Evolutionary conservation across 257 asterid genomes (phyloP).

Genomic region (Oldenlandia corymbosa): DNA sequence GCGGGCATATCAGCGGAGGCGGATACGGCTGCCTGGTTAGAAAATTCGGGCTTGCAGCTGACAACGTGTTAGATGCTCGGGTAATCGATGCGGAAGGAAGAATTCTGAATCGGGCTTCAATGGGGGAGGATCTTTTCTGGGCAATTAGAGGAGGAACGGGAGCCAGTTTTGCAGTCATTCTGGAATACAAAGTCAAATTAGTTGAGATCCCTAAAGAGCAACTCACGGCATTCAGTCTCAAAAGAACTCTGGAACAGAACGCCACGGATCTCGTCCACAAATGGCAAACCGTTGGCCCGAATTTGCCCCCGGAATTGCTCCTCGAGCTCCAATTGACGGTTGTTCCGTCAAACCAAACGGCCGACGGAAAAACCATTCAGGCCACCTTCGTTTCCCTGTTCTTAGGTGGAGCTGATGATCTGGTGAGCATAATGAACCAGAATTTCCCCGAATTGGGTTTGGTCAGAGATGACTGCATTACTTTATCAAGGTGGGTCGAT

Average conservation of each 20-base stretch:
- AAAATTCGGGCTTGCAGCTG: slow-evolving; percentile 1
- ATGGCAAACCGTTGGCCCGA: neutral
- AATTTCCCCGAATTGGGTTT: slow-evolving; percentile 7
- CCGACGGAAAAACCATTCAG: neutral
- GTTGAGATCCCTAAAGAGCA: neutral
- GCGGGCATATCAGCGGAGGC: slow-evolving; percentile 17
- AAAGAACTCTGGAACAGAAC: slow-evolving; percentile 1
- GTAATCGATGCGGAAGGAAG: neutral
- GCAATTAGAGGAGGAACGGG: slow-evolving; percentile 14
- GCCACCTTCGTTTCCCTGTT: neutral
- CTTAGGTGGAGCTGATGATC: neutral
- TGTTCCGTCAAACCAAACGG: neutral
- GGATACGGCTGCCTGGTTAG: slow-evolving; percentile 9
- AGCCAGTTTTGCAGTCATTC: slow-evolving; percentile 1
- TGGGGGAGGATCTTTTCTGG: too few relatives aligned
- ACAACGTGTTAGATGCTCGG: slow-evolving; percentile 10
- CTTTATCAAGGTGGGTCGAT: neutral
- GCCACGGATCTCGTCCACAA: slow-evolving; percentile 1
- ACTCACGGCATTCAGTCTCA: neutral
- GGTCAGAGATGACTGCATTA: neutral
- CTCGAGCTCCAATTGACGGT: neutral
- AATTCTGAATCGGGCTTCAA: slow-evolving; percentile 5
- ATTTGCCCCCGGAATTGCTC: neutral
- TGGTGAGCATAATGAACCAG: neutral
- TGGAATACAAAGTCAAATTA: slow-evolving; percentile 1